Base-by-base conservation (phyloP, 2,329 filamentous ascomycete species). In the Colletotrichum incanum region DNA sequence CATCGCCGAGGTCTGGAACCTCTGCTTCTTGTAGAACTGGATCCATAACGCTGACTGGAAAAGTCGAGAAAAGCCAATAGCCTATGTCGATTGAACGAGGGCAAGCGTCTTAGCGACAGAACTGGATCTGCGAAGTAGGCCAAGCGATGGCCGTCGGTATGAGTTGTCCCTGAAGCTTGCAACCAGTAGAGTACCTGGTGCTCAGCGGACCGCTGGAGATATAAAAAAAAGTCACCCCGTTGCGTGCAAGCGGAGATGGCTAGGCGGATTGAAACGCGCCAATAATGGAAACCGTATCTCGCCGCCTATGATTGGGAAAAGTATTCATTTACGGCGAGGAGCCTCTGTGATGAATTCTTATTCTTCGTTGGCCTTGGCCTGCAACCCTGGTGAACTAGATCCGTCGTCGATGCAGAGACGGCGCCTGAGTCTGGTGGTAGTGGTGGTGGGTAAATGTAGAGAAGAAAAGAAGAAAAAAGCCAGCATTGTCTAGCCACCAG, bases 11-110 rank as follows among this genome's bases (percentile, higher is more conserved):
- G 39, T 11, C 56, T 45, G 39, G 20, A 45, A 26, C 49, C 50
- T 28, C 68, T 20, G 37, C 28, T 20, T 43, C 39, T n/a, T 45
- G n/a, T 26, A 39, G 65, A 56, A 2, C 16, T 37, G 12, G 12
- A 18, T 63, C 56, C 68, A 71, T 71, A 26, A 16, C 50, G 61
- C 23, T 31, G 20, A 23, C 14, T 41, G 8, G 2, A 26, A 11
- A 41, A 58, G n/a, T 41, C 6, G n/a, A 34, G n/a, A 23, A n/a
- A 58, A 18, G 14, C 14, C 37, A 58, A n/a, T 16, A 39, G 14
- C 26, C 3, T 37, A 23, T 39, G 20, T 39, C 18, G n/a, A 5
- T 12, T 23, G 6, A 12, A 14, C 6, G 34, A 56, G n/a, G 3
- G 34, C 18, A 18, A 58, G 37, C 7, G 55, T 56, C 34, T 26